Conservation (phyloP, 2,329 filamentous ascomycete genomes). For the Pseudofabraea citricarpa region DNA sequence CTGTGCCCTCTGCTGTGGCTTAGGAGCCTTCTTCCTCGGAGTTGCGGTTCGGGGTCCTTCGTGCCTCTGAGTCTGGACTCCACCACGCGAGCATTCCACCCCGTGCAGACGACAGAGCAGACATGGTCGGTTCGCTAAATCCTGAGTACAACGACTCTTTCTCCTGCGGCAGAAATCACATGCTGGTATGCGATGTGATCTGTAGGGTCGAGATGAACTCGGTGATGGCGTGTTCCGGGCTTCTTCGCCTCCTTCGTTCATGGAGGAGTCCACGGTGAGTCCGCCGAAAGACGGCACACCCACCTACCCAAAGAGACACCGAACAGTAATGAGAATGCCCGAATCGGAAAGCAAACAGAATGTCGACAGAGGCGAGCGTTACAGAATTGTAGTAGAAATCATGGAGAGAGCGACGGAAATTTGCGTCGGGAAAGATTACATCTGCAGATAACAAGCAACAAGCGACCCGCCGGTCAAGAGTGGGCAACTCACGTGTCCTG, state of each 20-base stretch:
- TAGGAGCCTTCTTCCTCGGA: neutral
- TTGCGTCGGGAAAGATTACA: neutral
- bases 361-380: neutral
- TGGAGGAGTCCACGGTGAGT: neutral
- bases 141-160: conserved; percentile 57
- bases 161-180: conserved; percentile 55
- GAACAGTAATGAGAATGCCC: too few relatives aligned
- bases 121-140: conserved; percentile 46
- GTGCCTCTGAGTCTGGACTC: neutral
- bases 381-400: neutral
- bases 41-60: neutral
- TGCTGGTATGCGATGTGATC: conserved; percentile 56
- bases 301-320: too few relatives aligned
- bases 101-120: conserved; percentile 53
- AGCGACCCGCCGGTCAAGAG: neutral
- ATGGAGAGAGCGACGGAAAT: too few relatives aligned
- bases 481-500: neutral
- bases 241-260: neutral
- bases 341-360: neutral
- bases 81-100: conserved; percentile 40
- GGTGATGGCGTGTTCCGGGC: conserved; percentile 1
- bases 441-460: neutral
- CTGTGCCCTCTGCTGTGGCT: conserved; percentile 3
- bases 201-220: conserved; percentile 42
- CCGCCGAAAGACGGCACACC: too few relatives aligned